Evolutionary conservation across 1,284 basidiomycete species (phyloP).

Genomic region (Polyporus tsugae): DNA sequence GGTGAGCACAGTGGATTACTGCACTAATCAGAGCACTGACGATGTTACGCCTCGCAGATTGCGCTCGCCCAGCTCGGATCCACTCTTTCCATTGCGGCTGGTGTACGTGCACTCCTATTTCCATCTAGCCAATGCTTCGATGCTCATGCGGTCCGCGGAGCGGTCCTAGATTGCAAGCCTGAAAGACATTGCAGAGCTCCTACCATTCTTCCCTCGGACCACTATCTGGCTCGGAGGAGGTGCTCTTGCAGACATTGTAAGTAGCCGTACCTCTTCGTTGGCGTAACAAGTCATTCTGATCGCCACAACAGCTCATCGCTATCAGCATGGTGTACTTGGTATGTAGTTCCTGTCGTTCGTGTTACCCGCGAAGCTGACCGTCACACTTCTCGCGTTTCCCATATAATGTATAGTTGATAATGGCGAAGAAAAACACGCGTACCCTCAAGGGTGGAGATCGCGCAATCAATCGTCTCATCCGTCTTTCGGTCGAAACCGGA

Average conservation of each 20-base stretch:
- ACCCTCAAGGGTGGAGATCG: conserved; percentile 14
- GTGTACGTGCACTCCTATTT: background rate
- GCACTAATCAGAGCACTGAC: background rate
- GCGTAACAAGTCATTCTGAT: background rate
- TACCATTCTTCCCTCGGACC: conserved; percentile 19
- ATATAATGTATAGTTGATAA: background rate
- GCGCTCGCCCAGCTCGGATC: conserved; percentile 14
- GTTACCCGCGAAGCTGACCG: background rate
- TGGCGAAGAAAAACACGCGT: conserved; percentile 19
- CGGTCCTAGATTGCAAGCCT: conserved; percentile 8
- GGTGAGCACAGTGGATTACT: background rate
- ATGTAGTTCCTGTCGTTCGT: background rate
- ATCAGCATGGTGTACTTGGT: conserved; percentile 31
- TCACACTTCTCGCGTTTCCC: background rate
- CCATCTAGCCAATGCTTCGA: too few species aligned
- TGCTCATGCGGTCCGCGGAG: background rate
- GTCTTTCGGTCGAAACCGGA: conserved; percentile 30
- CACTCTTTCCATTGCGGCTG: conserved; percentile 16
- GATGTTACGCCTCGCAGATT: background rate
- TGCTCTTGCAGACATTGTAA: conserved; percentile 18
- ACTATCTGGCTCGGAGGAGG: conserved; percentile 19
- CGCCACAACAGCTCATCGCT: conserved; percentile 23
- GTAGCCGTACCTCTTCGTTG: background rate
- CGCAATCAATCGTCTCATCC: conserved; percentile 26
- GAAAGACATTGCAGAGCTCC: conserved; percentile 9